Evolutionary conservation across 495 filamentous ascomycete genomes (phyloP), one percentile per base, ranked within the genome.

Genomic region (Recurvomyces mirabilis): DNA sequence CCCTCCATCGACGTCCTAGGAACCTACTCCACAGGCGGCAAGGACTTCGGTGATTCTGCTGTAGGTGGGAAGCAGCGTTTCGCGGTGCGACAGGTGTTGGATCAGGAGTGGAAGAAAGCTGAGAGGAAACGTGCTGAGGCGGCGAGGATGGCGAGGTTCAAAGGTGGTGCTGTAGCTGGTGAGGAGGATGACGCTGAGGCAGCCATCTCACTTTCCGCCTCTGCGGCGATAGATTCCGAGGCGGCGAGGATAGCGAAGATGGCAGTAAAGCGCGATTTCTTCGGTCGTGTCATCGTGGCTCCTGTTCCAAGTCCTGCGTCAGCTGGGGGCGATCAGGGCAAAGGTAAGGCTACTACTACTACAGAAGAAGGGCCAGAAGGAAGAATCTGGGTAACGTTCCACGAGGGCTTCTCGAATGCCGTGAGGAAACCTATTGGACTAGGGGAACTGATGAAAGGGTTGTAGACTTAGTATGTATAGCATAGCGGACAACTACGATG

Each of bases 381-480:
- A 65, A 18, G 65, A 51, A 7, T 93, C 10, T 98, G 91, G 89
- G 79, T 94, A 18, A 94, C 79, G 48, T 98, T 82, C 60, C 81
- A 95, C 56, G 91, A 96, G 64, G 91, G 91, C n/a, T 81, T 85
- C 59, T 91, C 84, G 52, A 96, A 96, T 67, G 91, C 91, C 9
- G 91, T 98, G 32, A 75, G 84, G 59, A 96, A 95, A 60, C 87
- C 87, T 3, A 75, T 98, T 47, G 82, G 81, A 29, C 60, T 98
- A 64, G 77, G 78, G 47, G 91, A 98, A 60, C 69, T 98, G 51
- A 65, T 98, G 69, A 70, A 67, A 46, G 79, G 74, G 9, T 65
- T 88, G 41, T 62, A 54, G 25, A 22, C 19, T n/a, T 37, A 7
- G 10, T 37, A 10, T n/a, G n/a, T n/a, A n/a, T n/a, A n/a, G n/a